Percentiles rank a stretch among this genome's conserved stretches.
phyloP scores from a whole-genome alignment of 2,329 filamentous ascomycete species.

The Botryotinia convoluta region DNA sequence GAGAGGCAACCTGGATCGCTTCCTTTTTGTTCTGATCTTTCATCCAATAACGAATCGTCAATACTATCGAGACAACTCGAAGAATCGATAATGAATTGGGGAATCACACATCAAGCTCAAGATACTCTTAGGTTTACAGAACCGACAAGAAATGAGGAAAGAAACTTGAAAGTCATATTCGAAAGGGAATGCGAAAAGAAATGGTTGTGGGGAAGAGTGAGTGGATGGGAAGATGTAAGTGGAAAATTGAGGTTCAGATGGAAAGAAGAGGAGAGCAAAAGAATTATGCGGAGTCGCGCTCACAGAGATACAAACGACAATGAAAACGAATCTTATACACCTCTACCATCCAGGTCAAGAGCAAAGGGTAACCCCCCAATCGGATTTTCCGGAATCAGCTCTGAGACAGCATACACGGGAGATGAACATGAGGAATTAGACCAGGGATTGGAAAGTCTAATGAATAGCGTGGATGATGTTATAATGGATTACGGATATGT shows the following conservation, averaged over 20 bases:
- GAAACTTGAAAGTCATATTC: background rate
- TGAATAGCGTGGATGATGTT: slow-evolving; percentile 7
- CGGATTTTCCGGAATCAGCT: background rate
- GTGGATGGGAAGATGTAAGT: slow-evolving; percentile 9
- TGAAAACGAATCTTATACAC: background rate
- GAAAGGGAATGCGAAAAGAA: slow-evolving; percentile 9
- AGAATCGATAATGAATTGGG: background rate
- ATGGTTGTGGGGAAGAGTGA: slow-evolving; percentile 9
- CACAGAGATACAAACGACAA: background rate
- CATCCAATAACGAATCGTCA: background rate
- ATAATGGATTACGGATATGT: background rate
- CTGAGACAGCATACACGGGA: background rate
- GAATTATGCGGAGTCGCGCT: no score
- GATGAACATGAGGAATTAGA: background rate
- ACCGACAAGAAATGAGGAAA: background rate
- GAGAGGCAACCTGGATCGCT: background rate
- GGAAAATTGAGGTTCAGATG: background rate
- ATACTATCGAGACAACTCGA: background rate
- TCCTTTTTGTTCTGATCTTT: background rate
- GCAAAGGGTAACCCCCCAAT: no score
- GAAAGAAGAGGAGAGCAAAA: background rate
- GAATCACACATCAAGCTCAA: no score
- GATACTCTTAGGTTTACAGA: background rate
- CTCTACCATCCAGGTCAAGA: background rate
- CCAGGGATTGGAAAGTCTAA: background rate